Base-by-base conservation (phyloP, 805 yeast species). In the Wickerhamiella bombiphila region DNA sequence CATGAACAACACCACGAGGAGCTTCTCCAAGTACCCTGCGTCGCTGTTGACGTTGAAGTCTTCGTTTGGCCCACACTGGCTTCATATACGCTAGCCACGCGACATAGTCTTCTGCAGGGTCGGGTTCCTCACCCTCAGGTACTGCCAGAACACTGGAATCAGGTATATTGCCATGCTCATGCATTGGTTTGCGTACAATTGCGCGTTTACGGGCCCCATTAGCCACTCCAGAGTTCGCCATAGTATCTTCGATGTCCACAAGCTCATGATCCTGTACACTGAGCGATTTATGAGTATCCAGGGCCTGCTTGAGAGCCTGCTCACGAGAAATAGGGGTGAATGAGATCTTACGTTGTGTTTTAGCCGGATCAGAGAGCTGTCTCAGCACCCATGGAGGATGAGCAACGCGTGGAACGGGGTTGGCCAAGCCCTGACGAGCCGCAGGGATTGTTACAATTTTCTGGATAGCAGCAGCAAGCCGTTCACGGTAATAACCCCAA, bases 361-460 rank as follows among this genome's bases (percentile, higher is more conserved):
- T 88, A 38, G 73, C 72, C 39, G 65, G 70, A 4, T 60, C 60
- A 2, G 68, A 65, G 38, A 88, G 73, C 42, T 69, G 70, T 47
- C 68, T 75, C 42, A 67, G 69, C 39, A 91, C 64, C 99, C 99
- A 91, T 22, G 78, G 91, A 0, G 99, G 99, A 52, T 88, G 96
- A 3, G 72, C 71, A 5, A 93, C 88, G 48, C 96, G 66, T 4
- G 96, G 96, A 32, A 93, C 96, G 0, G 99, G 99, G 51, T 91
- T 93, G 11, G 65, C 59, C 14, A 88, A 72, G 37, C 74, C 73
- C 60, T 91, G 98, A 38, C 88, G 64, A 4, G 96, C 97, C 3
- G 99, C 99, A 2, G 99, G 99, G 47, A 91, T 88, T 0, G 95
- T 80, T 48, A 91, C 81, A 50, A 91, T 83, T 59, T 93, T 91